Conservation (phyloP, 108 stramenopile species). For the Stephanodiscus minutulus region DNA sequence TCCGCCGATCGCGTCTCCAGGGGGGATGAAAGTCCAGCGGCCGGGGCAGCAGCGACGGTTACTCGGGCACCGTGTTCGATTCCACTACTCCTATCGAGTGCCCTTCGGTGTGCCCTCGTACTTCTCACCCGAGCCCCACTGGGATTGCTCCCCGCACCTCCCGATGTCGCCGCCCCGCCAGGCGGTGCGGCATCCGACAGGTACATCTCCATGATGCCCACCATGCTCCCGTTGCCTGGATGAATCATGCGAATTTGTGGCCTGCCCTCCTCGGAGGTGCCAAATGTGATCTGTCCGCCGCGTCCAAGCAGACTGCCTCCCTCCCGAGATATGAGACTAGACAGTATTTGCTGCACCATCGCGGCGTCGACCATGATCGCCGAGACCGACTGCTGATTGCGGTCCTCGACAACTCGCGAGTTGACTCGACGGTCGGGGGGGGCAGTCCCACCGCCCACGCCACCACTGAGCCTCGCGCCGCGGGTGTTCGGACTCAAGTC, state of each 20-base stretch:
- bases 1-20: neutral
- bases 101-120: neutral
- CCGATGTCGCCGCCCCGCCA: neutral
- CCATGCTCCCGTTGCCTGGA: constrained; percentile 1
- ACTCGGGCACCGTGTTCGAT: neutral
- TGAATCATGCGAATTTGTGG: constrained; percentile 14
- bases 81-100: neutral
- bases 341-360: constrained; percentile 24
- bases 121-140: neutral
- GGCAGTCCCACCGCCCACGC: neutral
- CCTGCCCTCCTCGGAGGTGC: constrained; percentile 1
- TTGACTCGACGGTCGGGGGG: constrained; percentile 32
- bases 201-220: constrained; percentile 19
- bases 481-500: constrained; percentile 1
- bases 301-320: neutral
- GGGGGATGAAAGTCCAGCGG: neutral
- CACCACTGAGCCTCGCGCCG: neutral
- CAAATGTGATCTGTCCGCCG: neutral
- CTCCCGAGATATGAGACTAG: neutral
- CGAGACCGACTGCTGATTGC: constrained; percentile 28
- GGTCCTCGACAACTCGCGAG: constrained; percentile 47
- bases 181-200: constrained; percentile 4
- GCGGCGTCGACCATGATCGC: constrained; percentile 17
- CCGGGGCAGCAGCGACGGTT: neutral
- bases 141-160: neutral